Percentiles rank a stretch among this genome's conserved stretches.
phyloP scores from a whole-genome alignment of 331 rosid genomes.

The Pyrus hybrid region DNA sequence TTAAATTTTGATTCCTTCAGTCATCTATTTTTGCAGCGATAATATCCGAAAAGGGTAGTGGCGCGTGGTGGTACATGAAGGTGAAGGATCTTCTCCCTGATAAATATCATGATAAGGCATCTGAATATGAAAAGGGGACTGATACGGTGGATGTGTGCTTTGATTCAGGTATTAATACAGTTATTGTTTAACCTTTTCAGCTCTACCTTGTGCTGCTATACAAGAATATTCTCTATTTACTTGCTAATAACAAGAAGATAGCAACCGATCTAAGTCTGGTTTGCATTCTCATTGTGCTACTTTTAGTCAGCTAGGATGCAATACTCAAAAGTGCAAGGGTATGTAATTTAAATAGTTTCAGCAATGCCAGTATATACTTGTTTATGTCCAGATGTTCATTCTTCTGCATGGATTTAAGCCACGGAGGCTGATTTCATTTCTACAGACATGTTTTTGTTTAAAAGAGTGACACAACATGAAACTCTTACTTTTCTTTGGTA shows the following conservation, averaged over 20 bases:
- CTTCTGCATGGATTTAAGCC: background rate
- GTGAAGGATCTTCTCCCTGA: conserved; percentile 86
- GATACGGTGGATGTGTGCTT: conserved; percentile 99
- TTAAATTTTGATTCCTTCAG: conserved; percentile 1
- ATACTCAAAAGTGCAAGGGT: no score
- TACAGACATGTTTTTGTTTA: background rate
- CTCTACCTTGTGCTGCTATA: background rate
- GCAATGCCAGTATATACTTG: background rate
- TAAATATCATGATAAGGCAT: conserved; percentile 68
- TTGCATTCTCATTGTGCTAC: no score
- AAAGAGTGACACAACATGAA: conserved; percentile 11
- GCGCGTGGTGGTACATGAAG: conserved; percentile 98
- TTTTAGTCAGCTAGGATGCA: no score
- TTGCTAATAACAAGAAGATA: background rate
- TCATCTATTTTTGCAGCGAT: conserved; percentile 52
- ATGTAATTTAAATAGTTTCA: background rate
- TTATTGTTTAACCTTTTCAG: background rate
- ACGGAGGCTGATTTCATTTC: background rate
- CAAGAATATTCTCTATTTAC: background rate
- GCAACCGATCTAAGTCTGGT: no score
- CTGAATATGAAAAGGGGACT: conserved; percentile 88
- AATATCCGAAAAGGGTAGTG: conserved; percentile 87
- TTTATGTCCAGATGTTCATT: background rate
- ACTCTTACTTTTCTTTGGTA: conserved; percentile 18
- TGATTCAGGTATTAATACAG: conserved; percentile 64